Percentiles rank a stretch among this genome's conserved stretches.
These are phyloP conservation scores for Plasmodium falciparum DNA, from an alignment of 169 alveolate genomes.

Conservation along the genomic window DNA sequence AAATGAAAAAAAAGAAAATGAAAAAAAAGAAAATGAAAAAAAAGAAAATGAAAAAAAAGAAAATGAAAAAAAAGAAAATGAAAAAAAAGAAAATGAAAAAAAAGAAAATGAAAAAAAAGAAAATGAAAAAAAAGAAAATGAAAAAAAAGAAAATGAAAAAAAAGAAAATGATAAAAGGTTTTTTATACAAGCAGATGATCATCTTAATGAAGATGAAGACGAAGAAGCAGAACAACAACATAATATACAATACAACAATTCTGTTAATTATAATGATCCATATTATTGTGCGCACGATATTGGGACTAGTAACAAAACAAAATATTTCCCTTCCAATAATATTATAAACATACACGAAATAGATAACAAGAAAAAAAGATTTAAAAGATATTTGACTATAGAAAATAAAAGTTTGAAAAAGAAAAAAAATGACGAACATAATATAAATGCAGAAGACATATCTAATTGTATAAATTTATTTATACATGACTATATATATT, in stretches of 20 bases:
- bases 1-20: too few species aligned
- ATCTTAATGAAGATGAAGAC: too few species aligned
- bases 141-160: too few species aligned
- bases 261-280: too few species aligned
- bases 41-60: too few species aligned
- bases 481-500: slow-evolving; percentile 39
- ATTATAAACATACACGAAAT: background rate
- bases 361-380: slow-evolving; percentile 8
- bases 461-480: slow-evolving; percentile 20
- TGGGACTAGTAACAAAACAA: background rate
- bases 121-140: background rate
- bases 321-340: too few species aligned
- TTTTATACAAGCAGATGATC: too few species aligned
- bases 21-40: too few species aligned
- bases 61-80: background rate
- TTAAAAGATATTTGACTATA: slow-evolving; percentile 43
- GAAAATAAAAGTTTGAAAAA: slow-evolving; percentile 16
- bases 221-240: too few species aligned
- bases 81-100: background rate
- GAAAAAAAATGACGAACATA: background rate
- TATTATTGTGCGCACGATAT: too few species aligned
- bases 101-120: background rate
- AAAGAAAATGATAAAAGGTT: too few species aligned
- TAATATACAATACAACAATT: too few species aligned
- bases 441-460: slow-evolving; percentile 20